Evolutionary conservation across 345 rosid genomes (phyloP).

Genomic region (Microthlaspi erraticum): DNA sequence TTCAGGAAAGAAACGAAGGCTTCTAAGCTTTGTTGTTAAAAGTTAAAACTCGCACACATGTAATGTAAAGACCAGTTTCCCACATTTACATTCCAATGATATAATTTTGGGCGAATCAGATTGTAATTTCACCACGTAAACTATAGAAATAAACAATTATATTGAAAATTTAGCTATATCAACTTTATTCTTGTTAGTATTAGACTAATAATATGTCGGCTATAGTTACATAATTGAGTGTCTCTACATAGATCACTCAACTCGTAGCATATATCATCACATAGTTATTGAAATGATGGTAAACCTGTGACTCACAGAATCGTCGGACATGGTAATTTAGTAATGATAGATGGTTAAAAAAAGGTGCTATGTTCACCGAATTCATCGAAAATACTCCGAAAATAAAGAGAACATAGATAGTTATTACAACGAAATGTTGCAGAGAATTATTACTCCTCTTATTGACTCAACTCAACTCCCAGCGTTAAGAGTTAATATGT

Average conservation of each 20-base stretch:
- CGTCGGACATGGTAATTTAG: neutral
- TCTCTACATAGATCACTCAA: neutral
- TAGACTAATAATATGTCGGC: neutral
- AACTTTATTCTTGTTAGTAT: too few species aligned
- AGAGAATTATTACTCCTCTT: slow-evolving; percentile 16
- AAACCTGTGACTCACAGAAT: neutral
- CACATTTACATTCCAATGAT: too few species aligned
- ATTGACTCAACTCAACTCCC: slow-evolving; percentile 22
- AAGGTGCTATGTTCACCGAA: too few species aligned
- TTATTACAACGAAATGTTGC: slow-evolving; percentile 29
- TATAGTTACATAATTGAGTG: neutral
- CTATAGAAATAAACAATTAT: too few species aligned
- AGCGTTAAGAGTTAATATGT: slow-evolving; percentile 32
- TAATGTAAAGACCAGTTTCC: too few species aligned
- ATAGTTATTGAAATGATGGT: neutral
- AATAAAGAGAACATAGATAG: neutral
- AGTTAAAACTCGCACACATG: too few species aligned
- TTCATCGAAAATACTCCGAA: neutral
- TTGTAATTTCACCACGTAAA: too few species aligned
- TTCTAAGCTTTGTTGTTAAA: too few species aligned
- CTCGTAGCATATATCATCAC: neutral
- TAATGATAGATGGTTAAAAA: too few species aligned
- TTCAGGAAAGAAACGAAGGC: too few species aligned
- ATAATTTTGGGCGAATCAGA: too few species aligned
- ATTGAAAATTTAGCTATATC: too few species aligned